Base-by-base conservation (phyloP, 331 rosid genomes). In the Ulmus americana region DNA sequence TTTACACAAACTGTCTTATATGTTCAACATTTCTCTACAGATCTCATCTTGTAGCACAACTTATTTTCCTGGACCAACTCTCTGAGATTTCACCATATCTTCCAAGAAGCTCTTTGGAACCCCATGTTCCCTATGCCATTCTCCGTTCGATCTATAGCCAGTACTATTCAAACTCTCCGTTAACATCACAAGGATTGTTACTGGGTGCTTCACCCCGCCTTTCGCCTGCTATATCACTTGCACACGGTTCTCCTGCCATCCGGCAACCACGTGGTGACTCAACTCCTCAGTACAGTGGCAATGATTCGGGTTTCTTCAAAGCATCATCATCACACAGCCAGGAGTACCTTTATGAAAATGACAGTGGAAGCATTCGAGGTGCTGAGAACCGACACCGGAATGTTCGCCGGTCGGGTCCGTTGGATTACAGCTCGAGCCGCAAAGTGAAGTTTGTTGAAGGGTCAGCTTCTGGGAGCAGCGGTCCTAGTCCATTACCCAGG, bases 1-100 rank as follows among this genome's bases (percentile, higher is more conserved):
- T 28, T 28, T 61, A 20, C 61, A n/a, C 2, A 2, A 14, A 51
- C 15, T 11, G 11, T 52, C 13, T 69, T 40, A 77, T 39, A 40
- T 53, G 49, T 44, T 68, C 13, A 35, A 52, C 52, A 51, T 39
- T 45, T 71, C 39, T 80, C 65, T 45, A 48, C 96, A 92, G 98
- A 76, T 85, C 98, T 71, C 86, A 89, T 77, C 97, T 87, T 43
- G 88, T 89, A 53, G 86, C 91, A 14, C 97, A 92, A 64, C 84
- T 92, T 61, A 89, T 92, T 73, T 92, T 89, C 83, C 88, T 92
- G 13, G 98, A 92, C 79, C 98, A 92, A 74, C 85, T 92, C 45
- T 92, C 90, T 67, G 97, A 89, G 82, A 81, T 89, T 44, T 89
- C 98, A n/a, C 90, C 98, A 3, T 89, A 86, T 74, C 98, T 92